Base-by-base conservation (phyloP, 352 stramenopile species). In the Pythium angustatum region DNA sequence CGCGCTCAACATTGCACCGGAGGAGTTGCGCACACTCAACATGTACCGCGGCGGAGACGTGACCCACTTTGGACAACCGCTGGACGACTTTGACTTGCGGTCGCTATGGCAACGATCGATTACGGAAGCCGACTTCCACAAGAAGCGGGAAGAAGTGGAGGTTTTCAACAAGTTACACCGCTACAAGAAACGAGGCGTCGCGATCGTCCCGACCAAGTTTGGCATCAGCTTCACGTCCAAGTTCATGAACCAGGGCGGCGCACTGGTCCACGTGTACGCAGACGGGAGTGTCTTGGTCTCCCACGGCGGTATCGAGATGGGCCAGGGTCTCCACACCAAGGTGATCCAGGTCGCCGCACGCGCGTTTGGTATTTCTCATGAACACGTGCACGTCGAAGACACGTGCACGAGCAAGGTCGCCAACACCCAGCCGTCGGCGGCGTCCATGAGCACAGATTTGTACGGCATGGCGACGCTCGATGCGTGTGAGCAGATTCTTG, bases 251-350 rank as follows among this genome's bases (percentile, higher is more conserved):
- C 95, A 99, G 72, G 96, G 93, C 26, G 96, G 95, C 1, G 77
- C 96, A 2, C 81, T 99, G 14, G 96, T 99, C 10, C 94, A 99
- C 73, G 78, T 99, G 14, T 99, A 99, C 71, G 82, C 81, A 2
- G 97, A 99, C 63, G 96, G 95, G 9, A 98, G 93, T 58, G 94
- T 99, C 30, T 69, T 99, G 38, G 82, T 99, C 10, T 96, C 88
- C 11, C 96, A 99, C 62, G 96, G 97, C 28, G 97, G 96, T 27
- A 97, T 97, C n/a, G 97, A 99, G 78, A 99, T 99, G 96, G 96
- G 96, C 30, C 96, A 99, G 75, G 97, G 96, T 12, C 72, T 99
- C 7, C 93, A 99, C 73, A 99, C 96, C 1, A 99, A 99, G 74
- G 91, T 96, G 52, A 91, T 92, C 43, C 85, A 93, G 54, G 79